Conservation (phyloP, 78 protist genomes). For the Diacronema lutheri region DNA sequence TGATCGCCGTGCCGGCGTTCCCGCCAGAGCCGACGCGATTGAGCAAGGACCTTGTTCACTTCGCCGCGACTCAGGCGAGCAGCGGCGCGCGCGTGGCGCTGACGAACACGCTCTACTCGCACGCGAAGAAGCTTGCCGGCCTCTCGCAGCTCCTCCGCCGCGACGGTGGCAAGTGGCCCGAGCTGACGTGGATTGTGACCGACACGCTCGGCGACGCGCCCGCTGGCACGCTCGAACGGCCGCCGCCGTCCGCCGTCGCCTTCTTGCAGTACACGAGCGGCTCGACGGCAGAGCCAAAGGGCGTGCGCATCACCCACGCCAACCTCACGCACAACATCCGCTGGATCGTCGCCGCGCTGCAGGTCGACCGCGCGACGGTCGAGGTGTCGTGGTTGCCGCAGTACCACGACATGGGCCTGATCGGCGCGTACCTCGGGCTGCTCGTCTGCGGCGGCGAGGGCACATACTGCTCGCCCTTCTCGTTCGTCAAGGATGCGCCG, state of each 20-base stretch:
- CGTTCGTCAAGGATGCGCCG: neutral
- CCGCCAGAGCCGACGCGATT: neutral
- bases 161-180: neutral
- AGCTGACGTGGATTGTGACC: neutral
- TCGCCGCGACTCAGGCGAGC: neutral
- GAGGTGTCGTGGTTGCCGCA: conserved; percentile 12
- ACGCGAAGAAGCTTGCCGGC: neutral
- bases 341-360: neutral
- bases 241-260: neutral
- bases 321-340: neutral
- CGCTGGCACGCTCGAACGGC: too few relatives aligned
- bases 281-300: neutral
- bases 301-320: neutral
- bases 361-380: neutral
- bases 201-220: too few relatives aligned
- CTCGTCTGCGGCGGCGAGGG: neutral
- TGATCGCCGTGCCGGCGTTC: neutral
- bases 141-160: neutral
- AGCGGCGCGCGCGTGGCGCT: neutral
- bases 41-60: neutral
- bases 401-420: conserved; percentile 29
- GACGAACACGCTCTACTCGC: neutral
- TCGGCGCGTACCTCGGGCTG: neutral
- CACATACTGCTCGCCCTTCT: neutral
- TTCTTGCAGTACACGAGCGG: conserved; percentile 2